Percentiles rank a stretch among this genome's conserved stretches.
These are phyloP conservation scores for Bassia scoparia DNA, from an alignment of 148 eudicot species.

Conservation along the genomic window DNA sequence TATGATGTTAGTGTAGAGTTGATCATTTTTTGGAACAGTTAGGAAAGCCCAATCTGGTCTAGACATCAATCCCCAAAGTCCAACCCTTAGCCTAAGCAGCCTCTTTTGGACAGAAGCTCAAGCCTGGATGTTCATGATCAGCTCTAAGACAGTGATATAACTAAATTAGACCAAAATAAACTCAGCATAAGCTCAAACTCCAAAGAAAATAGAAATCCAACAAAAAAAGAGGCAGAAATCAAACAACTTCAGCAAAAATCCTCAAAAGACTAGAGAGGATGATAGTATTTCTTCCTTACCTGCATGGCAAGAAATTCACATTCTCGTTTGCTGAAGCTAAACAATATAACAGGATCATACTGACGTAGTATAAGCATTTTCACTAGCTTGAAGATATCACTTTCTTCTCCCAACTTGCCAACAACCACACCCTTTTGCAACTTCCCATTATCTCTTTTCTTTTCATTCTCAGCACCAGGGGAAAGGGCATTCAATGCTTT, in stretches of 20 bases:
- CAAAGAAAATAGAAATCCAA: neutral
- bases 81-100: neutral
- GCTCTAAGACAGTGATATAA: neutral
- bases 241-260: neutral
- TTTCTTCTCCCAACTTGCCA: conserved; percentile 83
- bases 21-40: neutral
- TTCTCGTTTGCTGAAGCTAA: conserved; percentile 97
- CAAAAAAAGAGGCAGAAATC: neutral
- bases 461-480: conserved; percentile 64
- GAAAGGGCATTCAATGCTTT: conserved; percentile 91
- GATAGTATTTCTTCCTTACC: conserved; percentile 35
- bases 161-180: neutral
- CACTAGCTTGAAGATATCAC: conserved; percentile 97
- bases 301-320: conserved; percentile 99
- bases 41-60: neutral
- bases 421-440: conserved; percentile 73
- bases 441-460: conserved; percentile 68
- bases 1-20: neutral
- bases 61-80: neutral
- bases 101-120: neutral
- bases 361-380: conserved; percentile 95
- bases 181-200: neutral
- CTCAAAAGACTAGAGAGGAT: neutral
- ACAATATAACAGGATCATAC: conserved; percentile 93
- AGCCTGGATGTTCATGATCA: neutral